Conservation (phyloP, 805 yeast genomes). For the Tetrapisispora pingtungensis region DNA sequence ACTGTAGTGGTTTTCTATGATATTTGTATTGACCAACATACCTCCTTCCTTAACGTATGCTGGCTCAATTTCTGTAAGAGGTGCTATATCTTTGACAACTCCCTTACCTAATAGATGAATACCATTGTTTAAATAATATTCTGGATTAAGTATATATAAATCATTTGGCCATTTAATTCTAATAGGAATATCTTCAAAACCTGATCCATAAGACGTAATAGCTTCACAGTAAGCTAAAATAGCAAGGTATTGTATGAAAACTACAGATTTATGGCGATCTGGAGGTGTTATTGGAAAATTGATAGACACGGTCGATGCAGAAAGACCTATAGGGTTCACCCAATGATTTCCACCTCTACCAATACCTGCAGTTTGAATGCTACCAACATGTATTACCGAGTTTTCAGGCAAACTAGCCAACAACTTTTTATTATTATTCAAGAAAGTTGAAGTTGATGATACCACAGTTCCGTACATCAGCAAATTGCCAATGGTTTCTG, state of each 20-base stretch:
- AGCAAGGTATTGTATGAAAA: slow-evolving; percentile 77
- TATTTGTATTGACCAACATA: slow-evolving; percentile 69
- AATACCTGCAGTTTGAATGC: slow-evolving; percentile 79
- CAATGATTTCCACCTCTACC: slow-evolving; percentile 94
- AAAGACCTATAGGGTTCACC: slow-evolving; percentile 89
- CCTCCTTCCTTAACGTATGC: slow-evolving; percentile 76
- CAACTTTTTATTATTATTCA: slow-evolving; percentile 61
- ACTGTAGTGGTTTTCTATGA: slow-evolving; percentile 47
- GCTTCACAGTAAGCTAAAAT: slow-evolving; percentile 79
- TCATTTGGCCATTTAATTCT: slow-evolving; percentile 97
- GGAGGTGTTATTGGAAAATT: slow-evolving; percentile 40
- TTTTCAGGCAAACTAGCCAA: slow-evolving; percentile 38
- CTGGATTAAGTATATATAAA: slow-evolving; percentile 64
- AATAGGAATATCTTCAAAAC: slow-evolving; percentile 68
- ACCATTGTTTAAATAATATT: slow-evolving; percentile 32
- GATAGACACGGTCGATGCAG: slow-evolving; percentile 68
- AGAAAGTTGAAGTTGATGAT: slow-evolving; percentile 72
- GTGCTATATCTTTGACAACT: slow-evolving; percentile 26
- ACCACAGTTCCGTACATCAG: slow-evolving; percentile 79
- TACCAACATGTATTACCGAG: slow-evolving; percentile 41
- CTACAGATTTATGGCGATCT: slow-evolving; percentile 45
- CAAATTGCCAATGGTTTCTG: slow-evolving; percentile 46
- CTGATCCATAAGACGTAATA: slow-evolving; percentile 46
- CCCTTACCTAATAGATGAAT: slow-evolving; percentile 16
- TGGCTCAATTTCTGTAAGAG: slow-evolving; percentile 46